These are phyloP conservation scores for Tylopilus subfusipes DNA, from an alignment of 768 basidiomycete species.

Conservation along the genomic window DNA sequence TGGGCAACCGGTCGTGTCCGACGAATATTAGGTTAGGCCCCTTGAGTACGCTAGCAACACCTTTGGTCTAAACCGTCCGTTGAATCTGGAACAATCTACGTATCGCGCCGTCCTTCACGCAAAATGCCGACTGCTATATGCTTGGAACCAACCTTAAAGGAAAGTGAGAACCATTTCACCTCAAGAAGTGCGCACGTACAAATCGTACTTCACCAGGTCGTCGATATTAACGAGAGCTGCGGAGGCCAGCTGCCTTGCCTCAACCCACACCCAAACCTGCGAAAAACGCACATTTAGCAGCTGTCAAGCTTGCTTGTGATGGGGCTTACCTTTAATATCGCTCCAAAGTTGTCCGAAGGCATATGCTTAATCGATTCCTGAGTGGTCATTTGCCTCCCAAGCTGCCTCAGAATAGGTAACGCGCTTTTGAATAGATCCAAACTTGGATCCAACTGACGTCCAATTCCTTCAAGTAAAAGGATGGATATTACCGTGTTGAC, in stretches of 20 bases:
- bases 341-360: constrained; percentile 70
- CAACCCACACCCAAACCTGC: constrained; percentile 90
- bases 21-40: neutral
- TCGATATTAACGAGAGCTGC: constrained; percentile 79
- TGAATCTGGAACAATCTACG: constrained; percentile 14
- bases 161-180: constrained; percentile 12
- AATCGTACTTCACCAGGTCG: constrained; percentile 81
- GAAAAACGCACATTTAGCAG: constrained; percentile 1
- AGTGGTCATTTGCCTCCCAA: constrained; percentile 88
- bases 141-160: constrained; percentile 48
- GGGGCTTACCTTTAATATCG: constrained; percentile 77
- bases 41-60: constrained; percentile 21
- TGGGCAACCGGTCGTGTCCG: constrained; percentile 6
- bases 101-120: neutral
- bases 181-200: constrained; percentile 48
- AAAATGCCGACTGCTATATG: constrained; percentile 29
- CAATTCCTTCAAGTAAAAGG: constrained; percentile 91
- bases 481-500: constrained; percentile 97
- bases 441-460: constrained; percentile 85
- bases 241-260: constrained; percentile 84
- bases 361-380: constrained; percentile 59
- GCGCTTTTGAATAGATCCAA: constrained; percentile 96
- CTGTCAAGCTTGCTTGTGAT: neutral
- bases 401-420: constrained; percentile 85
- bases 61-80: constrained; percentile 4